Percentiles rank a stretch among this genome's conserved stretches.
These are phyloP conservation scores for Phytophthora podocarpi DNA, from an alignment of 352 stramenopile species.

Conservation along the genomic window DNA sequence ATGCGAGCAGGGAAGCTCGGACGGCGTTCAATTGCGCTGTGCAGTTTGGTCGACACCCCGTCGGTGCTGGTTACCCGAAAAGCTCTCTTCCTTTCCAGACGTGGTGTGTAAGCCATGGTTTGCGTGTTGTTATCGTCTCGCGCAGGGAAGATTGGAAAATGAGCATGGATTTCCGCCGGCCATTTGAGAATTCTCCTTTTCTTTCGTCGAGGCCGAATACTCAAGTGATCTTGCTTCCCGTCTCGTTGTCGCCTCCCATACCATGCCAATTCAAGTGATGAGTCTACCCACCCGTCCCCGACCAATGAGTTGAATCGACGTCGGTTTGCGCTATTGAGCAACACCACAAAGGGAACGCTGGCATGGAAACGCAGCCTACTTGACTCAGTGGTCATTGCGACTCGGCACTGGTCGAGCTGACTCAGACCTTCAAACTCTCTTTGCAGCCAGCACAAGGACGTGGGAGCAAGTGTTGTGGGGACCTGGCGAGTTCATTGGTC, in stretches of 20 bases:
- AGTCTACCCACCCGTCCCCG: neutral
- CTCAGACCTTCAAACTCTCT: too few relatives aligned
- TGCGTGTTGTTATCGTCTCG: neutral
- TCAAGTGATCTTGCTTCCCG: neutral
- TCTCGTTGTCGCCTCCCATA: slow-evolving; percentile 4
- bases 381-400: neutral
- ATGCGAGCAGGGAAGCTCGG: slow-evolving; percentile 22
- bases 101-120: slow-evolving; percentile 2
- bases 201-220: neutral
- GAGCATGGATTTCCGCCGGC: neutral
- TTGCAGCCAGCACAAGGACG: neutral
- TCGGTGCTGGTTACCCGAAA: neutral
- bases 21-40: neutral
- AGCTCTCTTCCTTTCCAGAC: slow-evolving; percentile 9
- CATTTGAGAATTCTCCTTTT: too few relatives aligned
- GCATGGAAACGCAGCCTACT: slow-evolving; percentile 3
- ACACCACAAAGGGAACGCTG: neutral
- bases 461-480: neutral
- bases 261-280: neutral
- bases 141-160: neutral
- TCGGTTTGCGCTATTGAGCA: too few relatives aligned
- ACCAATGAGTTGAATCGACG: slow-evolving; percentile 1
- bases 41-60: neutral
- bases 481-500: neutral
- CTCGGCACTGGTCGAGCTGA: too few relatives aligned